Percentiles rank a stretch among this genome's conserved stretches.
Conservation (phyloP, 1,139 yeast species). For the Pneumocystis canis region DNA sequence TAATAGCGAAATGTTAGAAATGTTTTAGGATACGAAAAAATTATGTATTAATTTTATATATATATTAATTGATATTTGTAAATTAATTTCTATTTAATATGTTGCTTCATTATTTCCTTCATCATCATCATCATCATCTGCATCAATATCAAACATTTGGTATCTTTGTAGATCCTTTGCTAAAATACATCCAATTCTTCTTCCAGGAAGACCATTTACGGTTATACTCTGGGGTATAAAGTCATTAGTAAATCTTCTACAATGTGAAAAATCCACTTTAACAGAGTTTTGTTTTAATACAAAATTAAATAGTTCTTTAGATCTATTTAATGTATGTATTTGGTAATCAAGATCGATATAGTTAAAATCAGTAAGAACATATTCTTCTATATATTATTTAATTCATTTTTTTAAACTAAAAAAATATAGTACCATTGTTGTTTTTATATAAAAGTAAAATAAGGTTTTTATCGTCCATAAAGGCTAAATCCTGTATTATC, state of each 20-base stretch:
- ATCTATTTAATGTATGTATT: not conserved
- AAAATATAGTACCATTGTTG: not conserved
- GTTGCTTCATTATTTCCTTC: not conserved
- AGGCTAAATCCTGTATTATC: not conserved
- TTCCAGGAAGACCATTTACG: conserved; percentile 15
- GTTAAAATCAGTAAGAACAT: not conserved
- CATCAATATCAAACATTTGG: conserved; percentile 17
- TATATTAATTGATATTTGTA: not conserved
- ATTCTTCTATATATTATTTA: not conserved
- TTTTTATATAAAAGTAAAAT: conserved; percentile 3
- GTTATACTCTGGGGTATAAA: conserved; percentile 14
- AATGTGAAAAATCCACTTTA: not conserved
- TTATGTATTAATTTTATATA: not conserved
- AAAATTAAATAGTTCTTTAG: not conserved
- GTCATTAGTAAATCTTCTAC: conserved; percentile 5
- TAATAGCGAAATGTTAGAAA: not conserved
- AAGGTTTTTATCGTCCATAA: conserved; percentile 6
- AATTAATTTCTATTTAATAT: not conserved
- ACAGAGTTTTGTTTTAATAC: not conserved
- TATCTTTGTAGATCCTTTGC: conserved; percentile 17
- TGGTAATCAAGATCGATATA: not conserved
- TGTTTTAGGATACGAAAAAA: not conserved
- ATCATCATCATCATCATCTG: conserved; percentile 14
- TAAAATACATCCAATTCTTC: conserved; percentile 16
- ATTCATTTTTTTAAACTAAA: not conserved